Evolutionary conservation across 805 yeast genomes (phyloP).

Genomic region (Naumovozyma castellii): DNA sequence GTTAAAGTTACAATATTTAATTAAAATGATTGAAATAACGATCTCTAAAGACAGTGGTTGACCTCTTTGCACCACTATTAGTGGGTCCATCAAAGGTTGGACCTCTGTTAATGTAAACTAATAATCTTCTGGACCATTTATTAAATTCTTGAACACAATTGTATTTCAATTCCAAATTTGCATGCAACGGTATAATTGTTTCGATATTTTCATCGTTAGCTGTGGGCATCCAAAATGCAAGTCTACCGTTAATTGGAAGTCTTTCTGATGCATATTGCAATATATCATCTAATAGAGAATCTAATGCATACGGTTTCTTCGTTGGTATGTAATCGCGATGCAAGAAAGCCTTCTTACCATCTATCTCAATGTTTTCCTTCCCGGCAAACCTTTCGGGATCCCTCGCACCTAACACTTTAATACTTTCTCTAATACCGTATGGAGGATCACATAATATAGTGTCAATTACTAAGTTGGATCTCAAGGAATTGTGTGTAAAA

Average conservation of each 20-base stretch:
- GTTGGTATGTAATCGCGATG: conserved; percentile 84
- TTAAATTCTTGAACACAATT: conserved; percentile 80
- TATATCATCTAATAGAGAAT: conserved; percentile 67
- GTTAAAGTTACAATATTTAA: too few relatives aligned
- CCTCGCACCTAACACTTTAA: conserved; percentile 83
- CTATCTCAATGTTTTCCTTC: conserved; percentile 62
- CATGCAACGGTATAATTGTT: conserved; percentile 70
- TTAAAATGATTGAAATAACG: conserved; percentile 66
- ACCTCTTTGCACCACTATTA: conserved; percentile 35
- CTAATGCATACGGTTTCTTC: conserved; percentile 80
- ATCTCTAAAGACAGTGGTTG: conserved; percentile 56
- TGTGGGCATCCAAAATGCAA: conserved; percentile 97
- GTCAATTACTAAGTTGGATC: conserved; percentile 55
- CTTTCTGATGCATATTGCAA: conserved; percentile 62
- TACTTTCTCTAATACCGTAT: conserved; percentile 92
- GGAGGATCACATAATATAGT: conserved; percentile 94
- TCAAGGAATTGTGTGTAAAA: conserved; percentile 81
- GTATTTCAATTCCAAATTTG: conserved; percentile 56
- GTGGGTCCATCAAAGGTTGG: conserved; percentile 43
- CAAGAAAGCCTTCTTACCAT: conserved; percentile 69
- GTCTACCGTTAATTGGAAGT: conserved; percentile 64
- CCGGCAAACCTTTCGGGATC: conserved; percentile 61
- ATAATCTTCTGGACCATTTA: conserved; percentile 83
- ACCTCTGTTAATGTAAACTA: conserved; percentile 69
- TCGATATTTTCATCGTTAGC: conserved; percentile 75